These are phyloP conservation scores for Hirsutella rhossiliensis DNA, from an alignment of 2,329 filamentous ascomycete species.

Conservation along the genomic window DNA sequence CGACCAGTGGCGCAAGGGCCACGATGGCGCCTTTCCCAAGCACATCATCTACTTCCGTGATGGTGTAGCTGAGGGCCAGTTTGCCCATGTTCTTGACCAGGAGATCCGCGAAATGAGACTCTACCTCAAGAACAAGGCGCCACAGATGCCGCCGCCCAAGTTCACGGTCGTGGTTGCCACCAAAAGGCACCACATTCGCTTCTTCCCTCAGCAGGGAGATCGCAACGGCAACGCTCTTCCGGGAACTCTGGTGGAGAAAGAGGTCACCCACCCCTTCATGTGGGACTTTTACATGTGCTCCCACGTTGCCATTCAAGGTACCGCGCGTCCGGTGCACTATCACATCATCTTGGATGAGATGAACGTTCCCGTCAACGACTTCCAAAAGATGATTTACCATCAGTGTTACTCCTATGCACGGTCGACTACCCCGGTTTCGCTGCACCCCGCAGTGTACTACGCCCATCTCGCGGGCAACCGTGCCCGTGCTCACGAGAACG, in stretches of 20 bases:
- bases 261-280: slow-evolving; percentile 83
- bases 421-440: slow-evolving; percentile 82
- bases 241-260: slow-evolving; percentile 76
- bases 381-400: slow-evolving; percentile 87
- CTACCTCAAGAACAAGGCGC: slow-evolving; percentile 31
- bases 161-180: slow-evolving; percentile 81
- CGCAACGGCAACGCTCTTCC: slow-evolving; percentile 72
- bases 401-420: slow-evolving; percentile 90
- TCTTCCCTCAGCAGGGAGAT: slow-evolving; percentile 68
- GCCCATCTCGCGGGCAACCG: slow-evolving; percentile 80
- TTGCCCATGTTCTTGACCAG: slow-evolving; percentile 62
- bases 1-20: slow-evolving; percentile 49
- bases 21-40: slow-evolving; percentile 35
- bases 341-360: slow-evolving; percentile 79
- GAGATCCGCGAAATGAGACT: slow-evolving; percentile 64
- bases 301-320: slow-evolving; percentile 77
- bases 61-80: slow-evolving; percentile 82
- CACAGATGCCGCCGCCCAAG: slow-evolving; percentile 35
- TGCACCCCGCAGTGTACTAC: slow-evolving; percentile 89
- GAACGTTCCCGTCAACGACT: slow-evolving; percentile 48
- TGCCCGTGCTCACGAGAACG: slow-evolving; percentile 59
- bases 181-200: slow-evolving; percentile 89
- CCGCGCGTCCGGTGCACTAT: slow-evolving; percentile 85
- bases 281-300: slow-evolving; percentile 69
- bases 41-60: slow-evolving; percentile 89